Evolutionary conservation across 352 stramenopile genomes (phyloP).

Genomic region (Phytophthora sansomeana): DNA sequence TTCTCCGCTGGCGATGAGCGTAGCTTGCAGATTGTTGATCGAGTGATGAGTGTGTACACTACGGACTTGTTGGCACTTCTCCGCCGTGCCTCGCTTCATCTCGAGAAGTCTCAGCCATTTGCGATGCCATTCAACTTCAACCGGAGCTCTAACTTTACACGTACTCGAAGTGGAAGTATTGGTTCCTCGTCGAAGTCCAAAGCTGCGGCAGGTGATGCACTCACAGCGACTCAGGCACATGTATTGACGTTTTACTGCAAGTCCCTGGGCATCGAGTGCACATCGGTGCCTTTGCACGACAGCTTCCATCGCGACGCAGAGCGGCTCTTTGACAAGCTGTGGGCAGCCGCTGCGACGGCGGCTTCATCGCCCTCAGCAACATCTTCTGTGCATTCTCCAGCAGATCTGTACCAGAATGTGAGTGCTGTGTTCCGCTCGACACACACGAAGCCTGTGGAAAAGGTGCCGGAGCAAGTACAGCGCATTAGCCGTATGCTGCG

Average conservation of each 20-base stretch:
- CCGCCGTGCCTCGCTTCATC: slow-evolving; percentile 57
- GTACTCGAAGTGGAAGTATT: slow-evolving; percentile 37
- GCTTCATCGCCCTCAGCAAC: slow-evolving; percentile 28
- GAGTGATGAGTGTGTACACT: slow-evolving; percentile 77
- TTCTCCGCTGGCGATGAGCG: slow-evolving; percentile 73
- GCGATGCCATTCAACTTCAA: slow-evolving; percentile 53
- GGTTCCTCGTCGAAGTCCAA: slow-evolving; percentile 42
- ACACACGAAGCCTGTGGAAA: slow-evolving; percentile 35
- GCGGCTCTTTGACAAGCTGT: slow-evolving; percentile 87
- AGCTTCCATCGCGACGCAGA: slow-evolving; percentile 86
- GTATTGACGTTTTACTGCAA: slow-evolving; percentile 87
- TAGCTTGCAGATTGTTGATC: slow-evolving; percentile 68
- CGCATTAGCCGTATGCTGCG: slow-evolving; percentile 76
- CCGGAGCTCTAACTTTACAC: slow-evolving; percentile 33
- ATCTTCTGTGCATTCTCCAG: slow-evolving; percentile 36
- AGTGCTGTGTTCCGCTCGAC: slow-evolving; percentile 46
- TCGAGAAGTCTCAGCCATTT: slow-evolving; percentile 79
- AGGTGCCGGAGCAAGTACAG: slow-evolving; percentile 61
- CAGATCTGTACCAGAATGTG: slow-evolving; percentile 45
- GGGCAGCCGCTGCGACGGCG: slow-evolving; percentile 40
- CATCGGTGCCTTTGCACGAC: slow-evolving; percentile 70
- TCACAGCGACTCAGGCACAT: slow-evolving; percentile 73
- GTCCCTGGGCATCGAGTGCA: slow-evolving; percentile 75
- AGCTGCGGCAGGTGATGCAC: slow-evolving; percentile 35
- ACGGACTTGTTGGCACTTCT: slow-evolving; percentile 72